These are phyloP conservation scores for Debaryomyces tyrocola DNA, from an alignment of 805 yeast genomes.

Conservation along the genomic window DNA sequence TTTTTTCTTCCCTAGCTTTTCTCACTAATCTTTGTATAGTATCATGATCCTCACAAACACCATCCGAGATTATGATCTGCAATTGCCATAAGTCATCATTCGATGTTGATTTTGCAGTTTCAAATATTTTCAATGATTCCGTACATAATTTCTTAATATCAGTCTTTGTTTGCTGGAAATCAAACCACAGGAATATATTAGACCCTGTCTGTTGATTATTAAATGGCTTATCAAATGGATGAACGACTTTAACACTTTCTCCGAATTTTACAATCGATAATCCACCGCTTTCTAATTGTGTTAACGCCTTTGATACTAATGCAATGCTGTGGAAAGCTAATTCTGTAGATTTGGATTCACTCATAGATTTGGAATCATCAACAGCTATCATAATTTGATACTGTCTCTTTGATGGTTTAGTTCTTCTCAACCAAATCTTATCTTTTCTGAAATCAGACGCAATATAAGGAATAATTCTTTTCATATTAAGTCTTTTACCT, in stretches of 20 bases:
- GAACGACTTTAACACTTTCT: conserved; percentile 76
- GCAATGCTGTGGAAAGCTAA: conserved; percentile 94
- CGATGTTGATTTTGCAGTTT: conserved; percentile 49
- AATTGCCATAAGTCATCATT: conserved; percentile 83
- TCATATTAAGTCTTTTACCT: conserved; percentile 96
- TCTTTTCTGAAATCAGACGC: conserved; percentile 97
- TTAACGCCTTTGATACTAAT: conserved; percentile 87
- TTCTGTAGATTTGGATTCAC: conserved; percentile 85
- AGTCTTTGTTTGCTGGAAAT: conserved; percentile 84
- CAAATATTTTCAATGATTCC: conserved; percentile 72
- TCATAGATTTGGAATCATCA: conserved; percentile 97
- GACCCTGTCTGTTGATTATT: conserved; percentile 77
- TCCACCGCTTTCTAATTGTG: conserved; percentile 93
- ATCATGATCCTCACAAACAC: conserved; percentile 94
- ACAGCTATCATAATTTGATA: conserved; percentile 97
- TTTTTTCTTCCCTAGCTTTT: conserved; percentile 84
- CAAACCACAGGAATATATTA: conserved; percentile 80
- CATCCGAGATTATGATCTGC: conserved; percentile 91
- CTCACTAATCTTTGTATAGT: conserved; percentile 81
- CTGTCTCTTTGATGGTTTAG: conserved; percentile 95
- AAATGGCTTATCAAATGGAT: conserved; percentile 86
- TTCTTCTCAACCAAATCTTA: conserved; percentile 96
- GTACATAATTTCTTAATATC: conserved; percentile 74
- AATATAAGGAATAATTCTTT: conserved; percentile 94
- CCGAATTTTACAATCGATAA: conserved; percentile 90